Evolutionary conservation across 495 filamentous ascomycete genomes (phyloP).

Genomic region (Aspergillus taichungensis): DNA sequence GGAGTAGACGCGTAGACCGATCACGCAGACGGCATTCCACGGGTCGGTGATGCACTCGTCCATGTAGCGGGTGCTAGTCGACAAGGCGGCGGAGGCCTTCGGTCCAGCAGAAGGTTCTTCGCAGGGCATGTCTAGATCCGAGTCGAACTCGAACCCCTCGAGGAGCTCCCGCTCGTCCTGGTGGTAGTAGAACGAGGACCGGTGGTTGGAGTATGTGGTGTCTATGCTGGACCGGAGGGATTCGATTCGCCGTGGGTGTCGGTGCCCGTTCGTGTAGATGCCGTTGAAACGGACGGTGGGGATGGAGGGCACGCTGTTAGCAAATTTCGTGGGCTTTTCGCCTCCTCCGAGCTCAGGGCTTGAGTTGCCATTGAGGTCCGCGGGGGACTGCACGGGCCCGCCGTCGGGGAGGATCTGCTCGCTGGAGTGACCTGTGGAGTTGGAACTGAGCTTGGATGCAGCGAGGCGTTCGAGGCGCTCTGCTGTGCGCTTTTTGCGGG

Average conservation of each 20-base stretch:
- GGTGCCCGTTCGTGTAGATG: constrained; percentile 9
- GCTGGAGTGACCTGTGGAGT: neutral
- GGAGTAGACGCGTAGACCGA: constrained; percentile 68
- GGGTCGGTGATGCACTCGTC: constrained; percentile 38
- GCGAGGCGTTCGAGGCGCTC: constrained; percentile 17
- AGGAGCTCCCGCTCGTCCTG: constrained; percentile 21
- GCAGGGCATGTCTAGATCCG: constrained; percentile 36
- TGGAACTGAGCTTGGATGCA: constrained; percentile 1
- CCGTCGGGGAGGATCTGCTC: constrained; percentile 15
- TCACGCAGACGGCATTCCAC: constrained; percentile 81
- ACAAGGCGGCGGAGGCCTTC: neutral
- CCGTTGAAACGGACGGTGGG: constrained; percentile 29
- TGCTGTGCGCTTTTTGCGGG: constrained; percentile 27
- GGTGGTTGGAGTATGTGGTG: constrained; percentile 14
- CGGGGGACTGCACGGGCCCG: constrained; percentile 19
- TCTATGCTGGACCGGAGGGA: constrained; percentile 23
- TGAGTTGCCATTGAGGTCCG: constrained; percentile 13
- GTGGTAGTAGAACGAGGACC: constrained; percentile 9
- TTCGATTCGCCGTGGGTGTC: constrained; percentile 6
- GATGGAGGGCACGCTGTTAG: constrained; percentile 14
- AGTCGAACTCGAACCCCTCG: constrained; percentile 42
- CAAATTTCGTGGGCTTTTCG: constrained; percentile 6
- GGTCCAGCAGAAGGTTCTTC: constrained; percentile 16
- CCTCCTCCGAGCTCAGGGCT: constrained; percentile 7
- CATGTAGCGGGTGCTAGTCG: constrained; percentile 3